These are phyloP conservation scores for Ramicandelaber brevisporus DNA, from an alignment of 192 early-diverging fungal species.

Conservation along the genomic window DNA sequence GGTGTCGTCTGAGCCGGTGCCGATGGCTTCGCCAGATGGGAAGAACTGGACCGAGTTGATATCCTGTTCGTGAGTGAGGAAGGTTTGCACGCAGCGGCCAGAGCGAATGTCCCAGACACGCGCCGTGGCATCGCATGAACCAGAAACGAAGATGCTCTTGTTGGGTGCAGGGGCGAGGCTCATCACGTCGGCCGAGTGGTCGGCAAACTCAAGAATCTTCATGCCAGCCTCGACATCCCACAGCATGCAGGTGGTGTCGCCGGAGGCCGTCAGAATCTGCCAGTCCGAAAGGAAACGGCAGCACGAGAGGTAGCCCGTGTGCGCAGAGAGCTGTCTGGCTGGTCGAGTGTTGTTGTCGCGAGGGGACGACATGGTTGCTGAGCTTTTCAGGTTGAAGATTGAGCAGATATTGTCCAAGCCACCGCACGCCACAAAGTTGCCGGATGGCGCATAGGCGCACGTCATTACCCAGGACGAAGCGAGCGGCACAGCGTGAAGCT, in stretches of 20 bases:
- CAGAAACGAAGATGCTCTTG: slow-evolving; percentile 92
- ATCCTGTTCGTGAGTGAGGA: slow-evolving; percentile 94
- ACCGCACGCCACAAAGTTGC: slow-evolving; percentile 96
- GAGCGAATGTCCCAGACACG: slow-evolving; percentile 98
- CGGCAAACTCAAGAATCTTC: slow-evolving; percentile 89
- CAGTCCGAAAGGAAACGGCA: slow-evolving; percentile 92
- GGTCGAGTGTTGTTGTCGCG: slow-evolving; percentile 85
- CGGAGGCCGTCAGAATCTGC: slow-evolving; percentile 83
- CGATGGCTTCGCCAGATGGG: slow-evolving; percentile 95
- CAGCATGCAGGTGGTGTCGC: slow-evolving; percentile 98
- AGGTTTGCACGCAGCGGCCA: slow-evolving; percentile 91
- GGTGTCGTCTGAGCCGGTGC: slow-evolving; percentile 95
- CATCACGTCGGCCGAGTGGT: slow-evolving; percentile 99
- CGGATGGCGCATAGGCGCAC: slow-evolving; percentile 93
- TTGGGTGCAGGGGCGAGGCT: slow-evolving; percentile 77
- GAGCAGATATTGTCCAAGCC: slow-evolving; percentile 99
- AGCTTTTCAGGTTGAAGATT: slow-evolving; percentile 91
- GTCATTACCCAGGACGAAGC: slow-evolving; percentile 99
- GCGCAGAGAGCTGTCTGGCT: slow-evolving; percentile 82
- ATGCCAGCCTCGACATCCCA: slow-evolving; percentile 99
- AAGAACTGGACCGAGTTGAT: slow-evolving; percentile 99
- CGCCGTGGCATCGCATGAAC: slow-evolving; percentile 93
- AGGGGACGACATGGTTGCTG: too few relatives aligned
- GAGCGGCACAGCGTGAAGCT: slow-evolving; percentile 94
- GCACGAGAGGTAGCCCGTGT: slow-evolving; percentile 93